phyloP scores from a whole-genome alignment of 2,329 filamentous ascomycete genomes.

The Penicillium sp. region DNA sequence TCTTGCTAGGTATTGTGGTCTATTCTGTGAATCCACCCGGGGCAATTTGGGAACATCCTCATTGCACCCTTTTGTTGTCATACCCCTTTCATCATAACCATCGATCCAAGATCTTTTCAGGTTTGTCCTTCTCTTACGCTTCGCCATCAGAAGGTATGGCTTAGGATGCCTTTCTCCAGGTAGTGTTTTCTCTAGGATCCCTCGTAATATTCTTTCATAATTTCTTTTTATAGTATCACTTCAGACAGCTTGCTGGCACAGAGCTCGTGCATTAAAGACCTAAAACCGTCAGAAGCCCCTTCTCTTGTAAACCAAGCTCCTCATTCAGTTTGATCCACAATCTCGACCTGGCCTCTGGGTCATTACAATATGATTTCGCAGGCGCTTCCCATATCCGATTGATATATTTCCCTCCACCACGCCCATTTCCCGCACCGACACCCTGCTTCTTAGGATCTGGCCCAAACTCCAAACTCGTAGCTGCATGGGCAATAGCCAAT shows the following conservation, averaged over 20 bases:
- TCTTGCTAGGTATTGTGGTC: neutral
- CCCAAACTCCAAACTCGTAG: neutral
- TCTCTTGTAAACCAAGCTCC: conserved; percentile 1
- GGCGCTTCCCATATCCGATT: conserved; percentile 7
- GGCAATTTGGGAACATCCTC: neutral
- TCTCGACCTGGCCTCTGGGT: neutral
- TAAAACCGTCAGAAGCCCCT: neutral
- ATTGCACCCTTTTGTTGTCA: neutral
- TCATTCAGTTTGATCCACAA: conserved; percentile 7
- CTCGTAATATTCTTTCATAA: neutral
- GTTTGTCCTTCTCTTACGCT: neutral
- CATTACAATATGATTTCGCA: neutral
- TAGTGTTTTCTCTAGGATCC: neutral
- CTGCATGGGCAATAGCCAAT: conserved; percentile 2
- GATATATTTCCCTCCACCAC: conserved; percentile 7
- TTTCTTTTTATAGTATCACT: too few species aligned
- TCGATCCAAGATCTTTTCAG: neutral
- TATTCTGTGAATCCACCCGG: neutral
- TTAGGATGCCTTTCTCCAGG: neutral
- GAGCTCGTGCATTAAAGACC: neutral
- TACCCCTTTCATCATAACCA: neutral
- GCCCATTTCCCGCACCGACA: neutral
- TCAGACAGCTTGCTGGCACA: neutral
- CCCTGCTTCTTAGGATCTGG: conserved; percentile 4
- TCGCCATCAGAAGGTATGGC: neutral